These are phyloP conservation scores for Phellinidium pouzarii DNA, from an alignment of 1,284 basidiomycete species.

Conservation along the genomic window DNA sequence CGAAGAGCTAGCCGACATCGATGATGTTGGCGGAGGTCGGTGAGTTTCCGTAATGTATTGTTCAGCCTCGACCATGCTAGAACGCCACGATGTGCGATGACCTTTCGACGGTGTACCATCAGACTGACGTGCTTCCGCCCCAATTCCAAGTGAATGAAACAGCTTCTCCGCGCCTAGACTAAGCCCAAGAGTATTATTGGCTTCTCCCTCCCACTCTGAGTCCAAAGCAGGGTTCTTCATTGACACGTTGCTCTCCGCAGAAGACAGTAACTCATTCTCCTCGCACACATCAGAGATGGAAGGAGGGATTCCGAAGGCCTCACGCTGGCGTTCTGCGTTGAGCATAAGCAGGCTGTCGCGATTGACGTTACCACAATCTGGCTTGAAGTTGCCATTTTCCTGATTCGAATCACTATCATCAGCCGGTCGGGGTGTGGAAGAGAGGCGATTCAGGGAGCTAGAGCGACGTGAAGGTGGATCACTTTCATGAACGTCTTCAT, in stretches of 20 bases:
- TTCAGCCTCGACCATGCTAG: constrained; percentile 17
- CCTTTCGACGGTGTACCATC: not conserved
- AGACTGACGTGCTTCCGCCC: constrained; percentile 1
- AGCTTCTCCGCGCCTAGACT: constrained; percentile 17
- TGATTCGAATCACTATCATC: not conserved
- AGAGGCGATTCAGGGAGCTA: not conserved
- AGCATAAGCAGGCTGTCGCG: constrained; percentile 17
- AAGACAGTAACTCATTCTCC: not conserved
- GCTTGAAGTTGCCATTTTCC: not conserved
- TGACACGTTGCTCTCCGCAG: constrained; percentile 14
- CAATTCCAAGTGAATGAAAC: constrained; percentile 17
- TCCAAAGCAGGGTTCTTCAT: constrained; percentile 8
- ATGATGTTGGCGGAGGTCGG: not conserved
- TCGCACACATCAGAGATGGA: constrained; percentile 10
- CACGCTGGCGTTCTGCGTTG: constrained; percentile 14
- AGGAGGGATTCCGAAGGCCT: constrained; percentile 18
- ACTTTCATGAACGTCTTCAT: not conserved
- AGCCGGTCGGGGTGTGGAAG: not conserved
- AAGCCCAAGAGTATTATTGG: constrained; percentile 5
- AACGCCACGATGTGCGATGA: constrained; percentile 13
- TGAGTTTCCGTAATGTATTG: constrained; percentile 5
- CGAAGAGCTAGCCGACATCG: constrained; percentile 13
- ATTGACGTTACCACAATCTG: not conserved
- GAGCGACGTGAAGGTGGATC: not conserved
- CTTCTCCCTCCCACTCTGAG: constrained; percentile 14